These are phyloP conservation scores for Pseudogymnoascus sp. DNA, from an alignment of 2,329 filamentous ascomycete species.

Conservation along the genomic window DNA sequence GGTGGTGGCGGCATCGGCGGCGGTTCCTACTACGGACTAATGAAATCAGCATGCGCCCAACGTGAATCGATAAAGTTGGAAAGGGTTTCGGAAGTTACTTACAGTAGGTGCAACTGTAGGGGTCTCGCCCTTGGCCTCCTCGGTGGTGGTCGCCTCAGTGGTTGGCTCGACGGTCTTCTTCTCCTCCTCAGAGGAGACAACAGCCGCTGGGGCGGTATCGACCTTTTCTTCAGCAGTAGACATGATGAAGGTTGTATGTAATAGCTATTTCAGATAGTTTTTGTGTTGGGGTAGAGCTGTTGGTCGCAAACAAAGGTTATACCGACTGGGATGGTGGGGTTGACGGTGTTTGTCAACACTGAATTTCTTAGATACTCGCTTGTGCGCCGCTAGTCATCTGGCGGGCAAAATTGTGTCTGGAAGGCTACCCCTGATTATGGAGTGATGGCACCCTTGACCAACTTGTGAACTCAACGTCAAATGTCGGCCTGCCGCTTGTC, in stretches of 20 bases:
- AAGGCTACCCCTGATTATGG: slow-evolving; percentile 3
- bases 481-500: neutral
- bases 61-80: neutral
- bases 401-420: neutral
- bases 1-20: slow-evolving; percentile 26
- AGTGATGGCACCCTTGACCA: neutral
- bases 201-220: slow-evolving; percentile 21
- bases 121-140: slow-evolving; percentile 25
- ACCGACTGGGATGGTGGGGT: slow-evolving; percentile 7
- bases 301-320: slow-evolving; percentile 6
- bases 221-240: slow-evolving; percentile 11
- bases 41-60: neutral
- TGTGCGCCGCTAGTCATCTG: slow-evolving; percentile 6
- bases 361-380: slow-evolving; percentile 8
- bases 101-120: neutral
- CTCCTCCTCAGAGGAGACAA: slow-evolving; percentile 40
- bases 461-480: neutral
- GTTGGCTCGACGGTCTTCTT: slow-evolving; percentile 30
- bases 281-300: slow-evolving; percentile 8
- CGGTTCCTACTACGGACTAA: slow-evolving; percentile 16
- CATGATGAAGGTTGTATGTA: slow-evolving; percentile 16
- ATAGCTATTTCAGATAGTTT: slow-evolving; percentile 7
- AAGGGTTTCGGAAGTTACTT: neutral
- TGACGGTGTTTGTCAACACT: slow-evolving; percentile 8
- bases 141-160: slow-evolving; percentile 25